Evolutionary conservation across 192 early-diverging fungal species (phyloP).

Genomic region (Entomortierella beljakovae): DNA sequence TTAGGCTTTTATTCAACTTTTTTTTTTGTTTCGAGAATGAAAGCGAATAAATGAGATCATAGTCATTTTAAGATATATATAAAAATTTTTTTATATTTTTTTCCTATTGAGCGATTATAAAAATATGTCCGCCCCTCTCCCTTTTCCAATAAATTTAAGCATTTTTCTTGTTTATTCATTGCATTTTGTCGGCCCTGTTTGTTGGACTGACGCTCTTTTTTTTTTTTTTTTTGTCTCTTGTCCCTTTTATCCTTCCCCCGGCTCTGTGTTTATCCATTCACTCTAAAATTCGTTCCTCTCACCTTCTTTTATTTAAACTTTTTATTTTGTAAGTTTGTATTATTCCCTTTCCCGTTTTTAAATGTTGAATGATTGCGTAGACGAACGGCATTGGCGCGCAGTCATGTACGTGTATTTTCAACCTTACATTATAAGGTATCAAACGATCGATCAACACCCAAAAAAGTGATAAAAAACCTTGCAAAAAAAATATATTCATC

Average conservation of each 20-base stretch:
- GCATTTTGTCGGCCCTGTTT: not conserved
- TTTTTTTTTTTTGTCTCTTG: not conserved
- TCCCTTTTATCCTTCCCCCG: constrained; percentile 5
- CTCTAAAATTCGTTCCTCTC: not conserved
- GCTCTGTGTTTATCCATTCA: constrained; percentile 28
- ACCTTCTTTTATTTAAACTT: not conserved
- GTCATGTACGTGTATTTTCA: not conserved
- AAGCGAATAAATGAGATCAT: constrained; percentile 19
- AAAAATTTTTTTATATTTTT: constrained; percentile 4
- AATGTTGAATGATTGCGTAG: not conserved
- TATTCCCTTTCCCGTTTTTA: not conserved
- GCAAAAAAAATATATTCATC: no score
- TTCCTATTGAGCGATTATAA: not conserved
- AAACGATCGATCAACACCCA: not conserved
- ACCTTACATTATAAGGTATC: not conserved
- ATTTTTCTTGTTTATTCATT: constrained; percentile 13
- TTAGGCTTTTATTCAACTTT: constrained; percentile 1
- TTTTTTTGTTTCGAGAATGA: constrained; percentile 7
- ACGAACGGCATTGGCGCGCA: not conserved
- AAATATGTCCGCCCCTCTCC: constrained; percentile 1
- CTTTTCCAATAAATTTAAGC: not conserved
- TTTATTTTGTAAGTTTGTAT: not conserved
- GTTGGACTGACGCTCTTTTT: no score
- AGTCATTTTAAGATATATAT: not conserved
- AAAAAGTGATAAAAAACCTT: no score